Evolutionary conservation across 192 early-diverging fungal species (phyloP).

Genomic region (Chytriomyces sp.): DNA sequence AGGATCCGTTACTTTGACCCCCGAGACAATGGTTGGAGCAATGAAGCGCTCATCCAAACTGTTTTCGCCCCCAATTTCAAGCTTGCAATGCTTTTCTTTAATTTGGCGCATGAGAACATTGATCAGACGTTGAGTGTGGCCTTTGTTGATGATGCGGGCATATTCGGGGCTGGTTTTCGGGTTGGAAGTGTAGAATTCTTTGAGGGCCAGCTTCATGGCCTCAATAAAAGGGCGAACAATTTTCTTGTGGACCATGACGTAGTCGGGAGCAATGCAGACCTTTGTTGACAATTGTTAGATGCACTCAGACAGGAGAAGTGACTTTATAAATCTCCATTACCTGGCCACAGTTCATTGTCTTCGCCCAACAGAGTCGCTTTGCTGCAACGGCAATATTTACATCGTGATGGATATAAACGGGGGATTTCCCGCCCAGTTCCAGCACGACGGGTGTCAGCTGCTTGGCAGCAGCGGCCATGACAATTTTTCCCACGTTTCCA

Average conservation of each 20-base stretch:
- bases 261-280: constrained; percentile 87
- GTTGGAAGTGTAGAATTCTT: constrained; percentile 40
- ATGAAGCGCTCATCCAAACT: constrained; percentile 73
- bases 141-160: constrained; percentile 72
- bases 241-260: constrained; percentile 70
- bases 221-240: constrained; percentile 63
- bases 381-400: constrained; percentile 68
- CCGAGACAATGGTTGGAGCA: constrained; percentile 76
- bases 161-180: constrained; percentile 61
- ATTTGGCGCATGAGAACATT: constrained; percentile 54
- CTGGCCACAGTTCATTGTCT: constrained; percentile 87
- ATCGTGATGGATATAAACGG: constrained; percentile 58
- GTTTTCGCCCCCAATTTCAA: constrained; percentile 57
- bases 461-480: constrained; percentile 83
- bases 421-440: constrained; percentile 94
- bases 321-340: constrained; percentile 35
- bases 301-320: too few relatives aligned
- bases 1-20: constrained; percentile 40
- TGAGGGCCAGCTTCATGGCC: constrained; percentile 48
- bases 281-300: constrained; percentile 12
- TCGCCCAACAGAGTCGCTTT: constrained; percentile 78
- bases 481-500: constrained; percentile 75
- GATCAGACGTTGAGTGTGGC: constrained; percentile 73
- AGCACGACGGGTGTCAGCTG: constrained; percentile 84
- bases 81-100: constrained; percentile 27